phyloP scores from a whole-genome alignment of 768 basidiomycete genomes.

The Mrakia hoshinonis region DNA sequence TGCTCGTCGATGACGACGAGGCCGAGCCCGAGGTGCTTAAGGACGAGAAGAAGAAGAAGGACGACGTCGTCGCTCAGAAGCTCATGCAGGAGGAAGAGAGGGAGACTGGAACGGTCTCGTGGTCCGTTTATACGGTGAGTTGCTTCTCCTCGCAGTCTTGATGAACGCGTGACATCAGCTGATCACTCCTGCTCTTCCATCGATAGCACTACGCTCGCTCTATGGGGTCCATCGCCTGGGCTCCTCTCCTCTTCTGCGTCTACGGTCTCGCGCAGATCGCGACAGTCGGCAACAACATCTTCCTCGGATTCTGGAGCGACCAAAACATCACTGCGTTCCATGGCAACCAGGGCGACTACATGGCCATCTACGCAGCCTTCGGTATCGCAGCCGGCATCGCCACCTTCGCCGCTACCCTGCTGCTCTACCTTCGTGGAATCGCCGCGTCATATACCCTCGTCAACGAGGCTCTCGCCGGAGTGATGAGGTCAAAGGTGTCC shows the following conservation, averaged over 20 bases:
- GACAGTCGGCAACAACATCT: slow-evolving; percentile 56
- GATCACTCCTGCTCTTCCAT: background rate
- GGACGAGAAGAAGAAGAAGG: slow-evolving; percentile 38
- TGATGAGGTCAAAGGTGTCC: slow-evolving; percentile 47
- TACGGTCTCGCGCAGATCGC: slow-evolving; percentile 49
- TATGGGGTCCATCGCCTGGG: slow-evolving; percentile 48
- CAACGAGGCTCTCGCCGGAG: slow-evolving; percentile 49
- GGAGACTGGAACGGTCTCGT: slow-evolving; percentile 49
- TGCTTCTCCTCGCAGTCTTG: background rate
- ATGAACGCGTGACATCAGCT: background rate
- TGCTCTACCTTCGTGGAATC: slow-evolving; percentile 34
- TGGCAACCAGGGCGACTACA: slow-evolving; percentile 54
- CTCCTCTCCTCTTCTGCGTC: slow-evolving; percentile 46
- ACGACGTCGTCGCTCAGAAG: slow-evolving; percentile 25
- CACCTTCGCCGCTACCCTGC: slow-evolving; percentile 44
- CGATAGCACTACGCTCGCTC: slow-evolving; percentile 44
- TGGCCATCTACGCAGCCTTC: slow-evolving; percentile 48
- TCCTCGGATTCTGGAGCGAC: slow-evolving; percentile 66
- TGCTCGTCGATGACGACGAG: slow-evolving; percentile 29
- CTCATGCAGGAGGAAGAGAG: slow-evolving; percentile 54
- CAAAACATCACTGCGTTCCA: slow-evolving; percentile 50
- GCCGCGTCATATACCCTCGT: slow-evolving; percentile 48
- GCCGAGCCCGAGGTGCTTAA: slow-evolving; percentile 35
- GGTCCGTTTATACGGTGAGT: slow-evolving; percentile 45
- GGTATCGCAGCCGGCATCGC: slow-evolving; percentile 39